phyloP scores from a whole-genome alignment of 352 stramenopile species.

The Globisporangium takayamanum region DNA sequence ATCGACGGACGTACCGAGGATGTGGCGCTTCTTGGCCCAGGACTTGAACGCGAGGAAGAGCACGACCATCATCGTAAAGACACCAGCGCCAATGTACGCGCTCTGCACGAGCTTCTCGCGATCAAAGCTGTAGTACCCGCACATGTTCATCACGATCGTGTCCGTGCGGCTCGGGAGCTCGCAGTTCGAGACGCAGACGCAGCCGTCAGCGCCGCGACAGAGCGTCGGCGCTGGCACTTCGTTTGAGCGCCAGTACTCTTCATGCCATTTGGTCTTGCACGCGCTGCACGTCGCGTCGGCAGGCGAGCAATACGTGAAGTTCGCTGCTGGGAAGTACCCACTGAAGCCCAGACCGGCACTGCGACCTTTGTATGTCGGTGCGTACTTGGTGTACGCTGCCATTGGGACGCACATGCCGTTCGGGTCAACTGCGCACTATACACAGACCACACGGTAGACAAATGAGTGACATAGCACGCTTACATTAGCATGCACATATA shows the following conservation, averaged over 20 bases:
- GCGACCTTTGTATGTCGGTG: not conserved
- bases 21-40: constrained; percentile 2
- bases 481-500: not conserved
- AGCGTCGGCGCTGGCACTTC: not conserved
- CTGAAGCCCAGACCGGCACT: not conserved
- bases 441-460: not conserved
- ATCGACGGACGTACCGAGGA: constrained; percentile 1
- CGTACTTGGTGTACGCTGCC: constrained; percentile 2
- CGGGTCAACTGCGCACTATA: constrained; percentile 9
- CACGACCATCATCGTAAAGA: constrained; percentile 4
- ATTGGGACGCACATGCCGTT: constrained; percentile 16
- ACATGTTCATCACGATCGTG: constrained; percentile 9
- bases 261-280: constrained; percentile 9
- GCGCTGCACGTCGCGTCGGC: constrained; percentile 6
- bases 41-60: not conserved
- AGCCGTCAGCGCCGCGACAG: constrained; percentile 6
- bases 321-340: constrained; percentile 13
- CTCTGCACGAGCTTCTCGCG: constrained; percentile 4
- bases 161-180: constrained; percentile 10
- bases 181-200: constrained; percentile 13
- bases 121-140: constrained; percentile 5
- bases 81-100: constrained; percentile 2
- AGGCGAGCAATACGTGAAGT: constrained; percentile 14
- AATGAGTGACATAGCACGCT: not conserved
- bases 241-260: constrained; percentile 8